Base-by-base conservation (phyloP, 225 moss, liverwort and hornwort species). In the Marchantia paleacea region DNA sequence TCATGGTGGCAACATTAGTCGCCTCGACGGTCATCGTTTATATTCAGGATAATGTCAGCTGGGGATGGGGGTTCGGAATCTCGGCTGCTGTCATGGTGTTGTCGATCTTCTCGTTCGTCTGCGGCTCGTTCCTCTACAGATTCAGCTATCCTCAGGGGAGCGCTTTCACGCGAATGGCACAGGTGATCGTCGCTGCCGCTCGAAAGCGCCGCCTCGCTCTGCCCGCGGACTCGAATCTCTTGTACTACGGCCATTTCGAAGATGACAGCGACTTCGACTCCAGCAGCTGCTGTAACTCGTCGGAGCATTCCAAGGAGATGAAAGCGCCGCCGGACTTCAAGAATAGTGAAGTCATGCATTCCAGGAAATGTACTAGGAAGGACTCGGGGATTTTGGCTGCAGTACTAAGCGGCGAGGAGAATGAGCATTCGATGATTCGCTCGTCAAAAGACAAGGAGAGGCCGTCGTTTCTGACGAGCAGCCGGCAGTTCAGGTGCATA, bases 81-180 rank as follows among this genome's bases (percentile, higher is more conserved):
- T 72, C 80, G n/a, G 39, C 82, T 25, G 39, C 72, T 0, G 73
- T 80, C 29, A 80, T 84, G 77, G 4, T 82, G 12, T 3, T 86
- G 2, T 80, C 84, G 68, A 73, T 81, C 13, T 22, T 64, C 12
- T 13, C 81, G 24, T 85, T 88, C 83, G 52, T 82, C 9, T 73
- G 77, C 26, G 88, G 88, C 47, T 61, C 72, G 0, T 62, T 52
- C 5, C 28, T 82, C 0, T 88, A 86, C 75, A 78, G 83, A 65
- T 86, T 78, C 62, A 83, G 22, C 7, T 51, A 54, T 9, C 73
- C 81, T 53, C 81, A 25, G 72, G 83, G 83, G 19, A 88, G 88
- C 47, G 75, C 88, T 4, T 81, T 85, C 81, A 85, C 88, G 0
- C 83, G 83, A 77, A 83, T 88, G 88, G 64, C 75, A 9, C 83